A percentile compares a stretch with the other conserved stretches of the same genome.
These are phyloP conservation scores for Fonsecaea multimorphosa DNA, from an alignment of 2,329 filamentous ascomycete species.

Conservation along the genomic window DNA sequence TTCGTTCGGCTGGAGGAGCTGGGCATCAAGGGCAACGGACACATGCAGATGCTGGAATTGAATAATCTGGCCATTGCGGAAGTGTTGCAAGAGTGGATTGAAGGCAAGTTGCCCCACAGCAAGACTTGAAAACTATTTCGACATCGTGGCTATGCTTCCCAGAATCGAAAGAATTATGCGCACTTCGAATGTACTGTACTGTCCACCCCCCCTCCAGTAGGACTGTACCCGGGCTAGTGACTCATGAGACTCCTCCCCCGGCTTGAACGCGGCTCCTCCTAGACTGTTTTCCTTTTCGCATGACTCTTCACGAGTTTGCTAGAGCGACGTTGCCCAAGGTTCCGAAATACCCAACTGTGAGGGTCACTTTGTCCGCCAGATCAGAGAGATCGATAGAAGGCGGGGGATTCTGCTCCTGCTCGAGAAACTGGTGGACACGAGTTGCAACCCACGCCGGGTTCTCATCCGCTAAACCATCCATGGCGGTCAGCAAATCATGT, in stretches of 20 bases:
- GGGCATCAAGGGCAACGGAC: slow-evolving; percentile 61
- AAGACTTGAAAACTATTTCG: no score
- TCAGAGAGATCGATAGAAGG: slow-evolving; percentile 7
- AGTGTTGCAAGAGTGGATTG: background rate
- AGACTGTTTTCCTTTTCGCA: no score
- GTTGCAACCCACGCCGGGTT: background rate
- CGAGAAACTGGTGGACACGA: background rate
- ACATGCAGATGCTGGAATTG: slow-evolving; percentile 40
- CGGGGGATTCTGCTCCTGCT: background rate
- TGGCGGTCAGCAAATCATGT: background rate
- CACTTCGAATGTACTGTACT: no score
- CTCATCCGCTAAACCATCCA: background rate
- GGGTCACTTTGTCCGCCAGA: slow-evolving; percentile 10
- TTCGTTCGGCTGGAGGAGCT: slow-evolving; percentile 50
- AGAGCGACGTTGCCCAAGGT: background rate
- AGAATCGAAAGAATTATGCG: no score
- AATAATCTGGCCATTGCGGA: background rate
- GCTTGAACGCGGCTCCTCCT: no score
- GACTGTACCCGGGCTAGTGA: no score
- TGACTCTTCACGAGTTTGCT: background rate
- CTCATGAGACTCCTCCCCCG: no score
- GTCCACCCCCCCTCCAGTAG: no score
- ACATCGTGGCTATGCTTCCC: no score
- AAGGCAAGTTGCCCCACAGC: background rate
- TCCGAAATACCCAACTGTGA: slow-evolving; percentile 13